Percentiles rank a stretch among this genome's conserved stretches.
Evolutionary conservation across 306 rosid species (phyloP).

Genomic region (Purshia tridentata): DNA sequence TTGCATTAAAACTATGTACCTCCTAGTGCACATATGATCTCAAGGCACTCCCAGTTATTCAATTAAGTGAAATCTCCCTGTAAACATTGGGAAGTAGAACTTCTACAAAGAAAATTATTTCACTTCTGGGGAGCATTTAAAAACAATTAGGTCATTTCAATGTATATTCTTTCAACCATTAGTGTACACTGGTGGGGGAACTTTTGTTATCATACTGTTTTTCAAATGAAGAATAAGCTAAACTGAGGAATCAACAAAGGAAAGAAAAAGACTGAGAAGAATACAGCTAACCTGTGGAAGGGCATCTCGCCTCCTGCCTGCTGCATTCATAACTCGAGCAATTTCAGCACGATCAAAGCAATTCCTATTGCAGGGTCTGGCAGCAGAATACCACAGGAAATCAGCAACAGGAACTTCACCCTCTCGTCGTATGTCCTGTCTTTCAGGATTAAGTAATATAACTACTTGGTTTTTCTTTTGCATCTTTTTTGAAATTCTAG

Average conservation of each 20-base stretch:
- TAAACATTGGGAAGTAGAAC: neutral
- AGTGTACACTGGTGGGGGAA: neutral
- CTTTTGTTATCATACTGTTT: no score
- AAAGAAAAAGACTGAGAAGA: neutral
- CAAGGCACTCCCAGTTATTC: neutral
- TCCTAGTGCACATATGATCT: neutral
- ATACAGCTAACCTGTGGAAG: constrained; percentile 79
- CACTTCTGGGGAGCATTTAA: neutral
- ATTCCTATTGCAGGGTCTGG: constrained; percentile 86
- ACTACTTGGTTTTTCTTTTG: constrained; percentile 92
- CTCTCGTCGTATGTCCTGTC: constrained; percentile 82
- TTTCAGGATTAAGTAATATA: constrained; percentile 86
- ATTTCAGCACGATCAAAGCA: constrained; percentile 97
- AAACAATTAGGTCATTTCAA: neutral
- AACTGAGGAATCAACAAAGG: neutral
- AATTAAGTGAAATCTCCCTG: neutral
- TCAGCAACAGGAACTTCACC: constrained; percentile 97
- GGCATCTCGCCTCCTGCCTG: constrained; percentile 89
- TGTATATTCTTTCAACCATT: neutral
- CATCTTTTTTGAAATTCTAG: constrained; percentile 79
- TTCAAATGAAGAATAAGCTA: no score
- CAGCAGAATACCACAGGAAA: constrained; percentile 96
- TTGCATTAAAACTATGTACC: neutral
- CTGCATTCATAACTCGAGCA: constrained; percentile 98
- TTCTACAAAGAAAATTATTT: neutral